These are phyloP conservation scores for Nemania abortiva DNA, from an alignment of 2,329 filamentous ascomycete genomes.

Conservation along the genomic window DNA sequence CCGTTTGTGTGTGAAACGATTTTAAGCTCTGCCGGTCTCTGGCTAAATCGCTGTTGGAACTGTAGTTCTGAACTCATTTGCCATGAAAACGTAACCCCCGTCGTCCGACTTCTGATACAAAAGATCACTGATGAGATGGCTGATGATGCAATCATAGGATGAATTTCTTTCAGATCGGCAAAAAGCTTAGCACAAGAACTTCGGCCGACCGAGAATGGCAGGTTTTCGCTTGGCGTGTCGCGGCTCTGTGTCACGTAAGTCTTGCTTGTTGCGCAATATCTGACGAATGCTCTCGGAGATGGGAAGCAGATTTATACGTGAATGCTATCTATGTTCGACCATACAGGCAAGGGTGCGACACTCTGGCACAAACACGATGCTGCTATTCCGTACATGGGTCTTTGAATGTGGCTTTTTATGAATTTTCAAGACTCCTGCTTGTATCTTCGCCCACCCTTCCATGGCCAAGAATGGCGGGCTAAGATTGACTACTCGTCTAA, in stretches of 20 bases:
- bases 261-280: not conserved
- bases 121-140: not conserved
- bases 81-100: not conserved
- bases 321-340: not conserved
- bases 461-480: not conserved
- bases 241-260: constrained; percentile 25
- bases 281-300: constrained; percentile 9
- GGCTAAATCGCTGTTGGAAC: not conserved
- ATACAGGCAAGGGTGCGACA: not conserved
- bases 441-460: not conserved
- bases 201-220: not conserved
- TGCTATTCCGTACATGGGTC: not conserved
- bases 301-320: not conserved
- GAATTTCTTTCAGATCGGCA: not conserved
- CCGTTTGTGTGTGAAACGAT: not conserved
- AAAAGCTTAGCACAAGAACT: not conserved
- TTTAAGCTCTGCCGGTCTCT: not conserved
- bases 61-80: not conserved
- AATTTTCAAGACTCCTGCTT: not conserved
- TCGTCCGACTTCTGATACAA: not conserved
- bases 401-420: not conserved
- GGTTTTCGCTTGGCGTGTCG: not conserved
- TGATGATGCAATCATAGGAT: not conserved
- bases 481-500: not conserved
- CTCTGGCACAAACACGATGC: not conserved